A percentile compares a stretch with the other conserved stretches of the same genome.
Evolutionary conservation across 2,329 filamentous ascomycete genomes (phyloP).

Genomic region (Mycogone perniciosa): DNA sequence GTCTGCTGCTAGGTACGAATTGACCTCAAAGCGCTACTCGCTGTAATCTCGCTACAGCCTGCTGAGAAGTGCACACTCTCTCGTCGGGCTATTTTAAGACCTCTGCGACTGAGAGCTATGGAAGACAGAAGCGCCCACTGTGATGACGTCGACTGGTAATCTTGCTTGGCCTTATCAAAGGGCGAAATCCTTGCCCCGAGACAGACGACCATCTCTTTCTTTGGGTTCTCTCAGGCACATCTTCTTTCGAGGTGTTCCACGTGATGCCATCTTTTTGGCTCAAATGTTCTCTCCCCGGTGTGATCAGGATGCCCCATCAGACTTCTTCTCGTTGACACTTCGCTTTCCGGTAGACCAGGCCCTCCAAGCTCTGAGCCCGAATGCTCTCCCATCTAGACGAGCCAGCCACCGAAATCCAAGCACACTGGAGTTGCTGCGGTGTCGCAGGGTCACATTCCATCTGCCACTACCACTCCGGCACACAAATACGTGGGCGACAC

Average conservation of each 20-base stretch:
- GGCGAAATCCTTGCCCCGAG: constrained; percentile 14
- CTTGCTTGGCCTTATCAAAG: constrained; percentile 25
- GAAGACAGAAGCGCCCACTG: constrained; percentile 31
- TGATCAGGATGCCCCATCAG: constrained; percentile 10
- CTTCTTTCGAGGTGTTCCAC: constrained; percentile 6
- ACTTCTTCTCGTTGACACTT: constrained; percentile 16
- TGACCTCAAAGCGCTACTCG: constrained; percentile 54
- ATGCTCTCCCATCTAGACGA: constrained; percentile 23
- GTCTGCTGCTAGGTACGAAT: constrained; percentile 59
- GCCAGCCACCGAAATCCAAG: constrained; percentile 20
- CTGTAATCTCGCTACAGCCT: constrained; percentile 51
- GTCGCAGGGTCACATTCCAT: constrained; percentile 8
- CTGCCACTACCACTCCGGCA: constrained; percentile 17
- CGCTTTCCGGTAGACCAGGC: constrained; percentile 19
- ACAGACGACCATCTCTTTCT: constrained; percentile 7
- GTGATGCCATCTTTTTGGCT: neutral
- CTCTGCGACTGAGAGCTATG: constrained; percentile 43
- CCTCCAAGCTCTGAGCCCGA: constrained; percentile 21
- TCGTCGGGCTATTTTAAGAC: constrained; percentile 37
- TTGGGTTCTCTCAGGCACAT: neutral
- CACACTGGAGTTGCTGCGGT: constrained; percentile 13
- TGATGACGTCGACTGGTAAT: constrained; percentile 24
- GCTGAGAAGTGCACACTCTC: constrained; percentile 33
- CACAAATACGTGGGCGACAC: constrained; percentile 9
- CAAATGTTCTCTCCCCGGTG: constrained; percentile 6